Base-by-base conservation (phyloP, 2,329 filamentous ascomycete genomes). In the Rutstroemia sp. region DNA sequence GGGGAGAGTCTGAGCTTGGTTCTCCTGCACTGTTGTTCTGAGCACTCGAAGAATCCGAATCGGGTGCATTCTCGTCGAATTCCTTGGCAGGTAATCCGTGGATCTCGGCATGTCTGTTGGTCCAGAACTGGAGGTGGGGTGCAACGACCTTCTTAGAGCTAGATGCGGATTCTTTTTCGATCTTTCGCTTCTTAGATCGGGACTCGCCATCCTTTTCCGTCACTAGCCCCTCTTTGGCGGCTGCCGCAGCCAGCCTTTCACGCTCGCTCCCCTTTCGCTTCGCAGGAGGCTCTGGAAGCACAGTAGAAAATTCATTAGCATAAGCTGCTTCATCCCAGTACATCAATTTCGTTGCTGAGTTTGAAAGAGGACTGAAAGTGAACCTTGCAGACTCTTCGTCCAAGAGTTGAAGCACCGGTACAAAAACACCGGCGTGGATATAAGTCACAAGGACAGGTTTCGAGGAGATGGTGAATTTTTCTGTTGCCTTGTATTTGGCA, bases 371-470 rank as follows among this genome's bases (percentile, higher is more conserved):
- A 34, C 78, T 77, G 65, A 92, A 92, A 0, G 85, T 87, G 67
- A 84, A 84, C 47, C 73, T 76, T 14, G 81, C 78, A n/a, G 76
- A 80, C 17, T 79, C 78, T 0, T 79, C 74, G 5, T 76, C 76
- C 1, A 75, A 57, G 7, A 78, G 76, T 51, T 84, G 80, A 49
- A 87, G 76, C 45, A 88, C 85, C 0, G 87, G 88, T 12, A 92
- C 81, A 65, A 95, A 94, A 2, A 94, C 88, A 5, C 89, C 89
- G n/a, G 88, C 82, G 62, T 94, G 89, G 40, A 92, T 91, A 63
- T 87, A 90, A 45, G 81, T 86, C 23, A 89, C 78, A 10, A 81
- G 77, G 16, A 90, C 86, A 0, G 84, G 81, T 61, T 83, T 86
- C 2, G 86, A 89, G 0, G 84, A 85, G 59, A 94, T 89, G 2